Conservation (phyloP, 352 stramenopile genomes). For the Pilasporangium apinafurcum region DNA sequence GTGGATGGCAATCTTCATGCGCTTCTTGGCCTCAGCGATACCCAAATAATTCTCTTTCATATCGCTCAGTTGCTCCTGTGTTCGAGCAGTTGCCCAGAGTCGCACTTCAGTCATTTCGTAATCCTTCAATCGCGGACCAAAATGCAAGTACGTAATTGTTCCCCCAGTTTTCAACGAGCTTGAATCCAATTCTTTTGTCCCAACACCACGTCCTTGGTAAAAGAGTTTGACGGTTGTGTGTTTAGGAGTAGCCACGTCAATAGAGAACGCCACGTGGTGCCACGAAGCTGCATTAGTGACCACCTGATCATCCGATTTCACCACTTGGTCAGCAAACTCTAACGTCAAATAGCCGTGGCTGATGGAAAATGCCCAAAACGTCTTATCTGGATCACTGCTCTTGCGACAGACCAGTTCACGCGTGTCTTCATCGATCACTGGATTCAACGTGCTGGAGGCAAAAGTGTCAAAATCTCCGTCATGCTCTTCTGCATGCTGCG, state of each 20-base stretch:
- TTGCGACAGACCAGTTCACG: conserved; percentile 6
- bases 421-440: conserved; percentile 2
- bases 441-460: background rate
- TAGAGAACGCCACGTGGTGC: conserved; percentile 67
- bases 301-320: conserved; percentile 37
- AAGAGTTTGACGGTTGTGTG: conserved; percentile 51
- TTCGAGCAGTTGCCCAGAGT: conserved; percentile 68
- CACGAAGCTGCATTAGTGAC: conserved; percentile 31
- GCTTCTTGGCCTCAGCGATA: conserved; percentile 74
- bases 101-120: conserved; percentile 74
- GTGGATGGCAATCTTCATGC: conserved; percentile 83
- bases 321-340: conserved; percentile 29
- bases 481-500: conserved; percentile 15
- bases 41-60: conserved; percentile 87
- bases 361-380: conserved; percentile 41
- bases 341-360: conserved; percentile 40
- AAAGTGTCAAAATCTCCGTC: conserved; percentile 6
- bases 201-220: conserved; percentile 49
- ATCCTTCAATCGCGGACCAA: conserved; percentile 40
- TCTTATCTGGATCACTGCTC: conserved; percentile 4
- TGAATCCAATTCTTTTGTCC: conserved; percentile 21
- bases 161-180: background rate
- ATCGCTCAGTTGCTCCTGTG: conserved; percentile 65
- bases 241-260: conserved; percentile 49
- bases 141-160: conserved; percentile 29